Conservation (phyloP, 176 grass and related monocot genomes). For the Oryza punctata region DNA sequence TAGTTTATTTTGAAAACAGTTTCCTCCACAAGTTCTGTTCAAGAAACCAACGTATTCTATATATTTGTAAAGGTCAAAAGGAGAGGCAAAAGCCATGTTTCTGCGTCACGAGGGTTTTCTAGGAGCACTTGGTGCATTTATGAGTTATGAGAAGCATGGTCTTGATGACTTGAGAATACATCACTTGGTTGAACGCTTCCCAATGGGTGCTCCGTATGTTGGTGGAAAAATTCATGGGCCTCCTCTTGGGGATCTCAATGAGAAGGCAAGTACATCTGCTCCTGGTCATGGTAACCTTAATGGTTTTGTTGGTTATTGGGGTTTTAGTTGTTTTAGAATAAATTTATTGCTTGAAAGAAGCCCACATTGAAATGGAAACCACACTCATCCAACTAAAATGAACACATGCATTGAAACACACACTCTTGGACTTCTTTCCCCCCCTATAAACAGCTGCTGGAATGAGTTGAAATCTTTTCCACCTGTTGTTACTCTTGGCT, state of each 20-base stretch:
- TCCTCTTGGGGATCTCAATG: constrained; percentile 89
- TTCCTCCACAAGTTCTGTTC: background rate
- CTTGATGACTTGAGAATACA: constrained; percentile 86
- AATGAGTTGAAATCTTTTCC: background rate
- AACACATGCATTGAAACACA: background rate
- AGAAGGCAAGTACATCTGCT: constrained; percentile 70
- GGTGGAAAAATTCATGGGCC: constrained; percentile 97
- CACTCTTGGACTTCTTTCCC: background rate
- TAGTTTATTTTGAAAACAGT: constrained; percentile 21
- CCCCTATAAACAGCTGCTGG: background rate
- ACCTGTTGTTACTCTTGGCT: constrained; percentile 26
- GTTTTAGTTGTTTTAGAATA: constrained; percentile 25
- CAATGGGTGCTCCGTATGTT: constrained; percentile 91
- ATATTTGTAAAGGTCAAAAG: constrained; percentile 75
- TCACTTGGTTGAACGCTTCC: constrained; percentile 97
- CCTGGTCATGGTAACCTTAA: constrained; percentile 24
- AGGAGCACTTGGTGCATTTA: constrained; percentile 94
- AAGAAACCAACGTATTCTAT: background rate
- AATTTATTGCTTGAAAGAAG: constrained; percentile 26
- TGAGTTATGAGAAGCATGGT: constrained; percentile 97
- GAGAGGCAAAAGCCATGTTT: constrained; percentile 92
- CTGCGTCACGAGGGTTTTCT: constrained; percentile 95
- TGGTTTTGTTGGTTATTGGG: background rate
- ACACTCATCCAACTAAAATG: constrained; percentile 1
- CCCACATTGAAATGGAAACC: background rate